phyloP scores from a whole-genome alignment of 2,329 filamentous ascomycete genomes.

The Fusarium irregulare region DNA sequence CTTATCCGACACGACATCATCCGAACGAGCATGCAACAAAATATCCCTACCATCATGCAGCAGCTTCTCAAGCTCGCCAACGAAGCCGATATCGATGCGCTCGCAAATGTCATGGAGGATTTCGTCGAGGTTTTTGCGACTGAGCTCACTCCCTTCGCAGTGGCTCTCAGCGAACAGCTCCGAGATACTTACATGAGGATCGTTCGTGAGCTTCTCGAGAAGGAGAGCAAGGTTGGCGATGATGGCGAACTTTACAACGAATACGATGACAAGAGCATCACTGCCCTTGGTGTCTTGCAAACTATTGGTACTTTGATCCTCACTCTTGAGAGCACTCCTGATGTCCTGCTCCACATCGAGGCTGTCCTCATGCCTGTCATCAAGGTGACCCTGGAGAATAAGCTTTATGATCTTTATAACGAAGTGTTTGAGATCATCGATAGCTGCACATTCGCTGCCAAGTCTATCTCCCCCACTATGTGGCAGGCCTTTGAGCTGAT shows the following conservation, averaged over 20 bases:
- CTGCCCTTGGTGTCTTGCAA: conserved; percentile 93
- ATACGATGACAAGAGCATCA: conserved; percentile 99
- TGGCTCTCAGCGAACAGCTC: conserved; percentile 94
- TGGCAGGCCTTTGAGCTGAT: conserved; percentile 98
- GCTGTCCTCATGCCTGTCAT: conserved; percentile 98
- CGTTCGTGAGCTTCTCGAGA: conserved; percentile 88
- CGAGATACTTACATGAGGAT: conserved; percentile 96
- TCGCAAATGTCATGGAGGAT: conserved; percentile 99
- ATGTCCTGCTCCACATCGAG: conserved; percentile 93
- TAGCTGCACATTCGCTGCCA: conserved; percentile 98
- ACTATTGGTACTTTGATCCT: conserved; percentile 98
- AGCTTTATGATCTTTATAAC: conserved; percentile 97
- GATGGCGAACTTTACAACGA: conserved; percentile 86
- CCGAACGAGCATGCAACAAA: conserved; percentile 93
- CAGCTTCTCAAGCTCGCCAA: conserved; percentile 96
- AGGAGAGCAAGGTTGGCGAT: conserved; percentile 80
- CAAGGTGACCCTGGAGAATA: conserved; percentile 95
- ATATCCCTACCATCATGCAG: conserved; percentile 99
- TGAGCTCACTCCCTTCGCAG: conserved; percentile 95
- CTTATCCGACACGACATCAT: conserved; percentile 96
- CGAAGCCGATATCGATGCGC: conserved; percentile 95
- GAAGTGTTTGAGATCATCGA: conserved; percentile 99
- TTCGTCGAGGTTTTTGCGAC: conserved; percentile 99
- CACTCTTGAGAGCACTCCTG: conserved; percentile 95
- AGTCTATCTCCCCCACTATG: conserved; percentile 95